Conservation (phyloP, 1,139 yeast species). For the Arxiozyma telluris region DNA sequence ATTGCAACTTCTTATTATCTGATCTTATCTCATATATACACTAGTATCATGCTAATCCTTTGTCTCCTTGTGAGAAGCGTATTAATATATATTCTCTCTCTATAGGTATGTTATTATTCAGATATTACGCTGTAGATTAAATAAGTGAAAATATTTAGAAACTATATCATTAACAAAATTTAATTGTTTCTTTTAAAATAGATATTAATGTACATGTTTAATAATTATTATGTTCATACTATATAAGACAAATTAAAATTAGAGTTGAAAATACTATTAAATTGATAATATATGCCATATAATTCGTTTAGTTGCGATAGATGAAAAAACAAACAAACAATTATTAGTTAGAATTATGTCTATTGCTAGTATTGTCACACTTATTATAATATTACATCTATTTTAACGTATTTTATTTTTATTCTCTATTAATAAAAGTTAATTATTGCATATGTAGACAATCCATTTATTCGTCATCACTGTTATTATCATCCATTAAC, state of each 20-base stretch:
- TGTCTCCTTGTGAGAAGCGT: too few relatives aligned
- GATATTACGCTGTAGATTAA: background rate
- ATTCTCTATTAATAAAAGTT: background rate
- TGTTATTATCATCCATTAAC: constrained; percentile 27
- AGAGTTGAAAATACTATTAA: background rate
- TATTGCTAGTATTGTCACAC: background rate
- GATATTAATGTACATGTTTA: background rate
- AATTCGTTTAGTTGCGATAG: background rate
- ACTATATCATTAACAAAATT: background rate
- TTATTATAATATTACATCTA: background rate
- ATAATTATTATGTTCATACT: background rate
- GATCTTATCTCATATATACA: too few relatives aligned
- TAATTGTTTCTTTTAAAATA: too few relatives aligned
- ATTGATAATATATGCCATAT: background rate
- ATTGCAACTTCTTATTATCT: too few relatives aligned
- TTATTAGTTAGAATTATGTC: background rate
- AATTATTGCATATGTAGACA: background rate
- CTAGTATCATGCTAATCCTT: background rate
- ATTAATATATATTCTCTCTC: background rate
- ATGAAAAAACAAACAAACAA: background rate
- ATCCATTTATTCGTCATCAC: constrained; percentile 18
- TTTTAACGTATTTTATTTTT: background rate
- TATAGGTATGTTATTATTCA: too few relatives aligned
- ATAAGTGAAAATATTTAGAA: too few relatives aligned
- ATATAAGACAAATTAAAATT: too few relatives aligned